Conservation (phyloP, 2,329 filamentous ascomycete species). For the Calonectria pseudoreteaudii region DNA sequence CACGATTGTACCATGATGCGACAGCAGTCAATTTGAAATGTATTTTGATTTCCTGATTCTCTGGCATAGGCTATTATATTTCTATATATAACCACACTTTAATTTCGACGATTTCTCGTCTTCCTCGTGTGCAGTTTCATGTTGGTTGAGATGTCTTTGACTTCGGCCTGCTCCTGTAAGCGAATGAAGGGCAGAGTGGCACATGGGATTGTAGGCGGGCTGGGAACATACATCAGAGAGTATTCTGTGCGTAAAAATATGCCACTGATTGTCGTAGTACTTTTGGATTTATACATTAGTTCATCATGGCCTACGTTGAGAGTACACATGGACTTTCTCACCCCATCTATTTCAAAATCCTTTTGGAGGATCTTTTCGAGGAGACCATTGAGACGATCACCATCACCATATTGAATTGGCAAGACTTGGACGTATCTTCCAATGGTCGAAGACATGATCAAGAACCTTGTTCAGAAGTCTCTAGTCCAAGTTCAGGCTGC, state of each 20-base stretch:
- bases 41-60: not conserved
- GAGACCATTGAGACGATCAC: not conserved
- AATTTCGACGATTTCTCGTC: too few relatives aligned
- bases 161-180: not conserved
- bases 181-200: too few relatives aligned
- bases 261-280: conserved; percentile 6
- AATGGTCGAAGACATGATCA: too few relatives aligned
- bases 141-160: not conserved
- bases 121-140: not conserved
- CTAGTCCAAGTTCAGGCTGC: not conserved
- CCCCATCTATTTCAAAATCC: not conserved
- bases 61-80: not conserved
- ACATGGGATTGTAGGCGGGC: accelerated
- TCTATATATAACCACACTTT: not conserved
- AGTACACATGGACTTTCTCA: not conserved
- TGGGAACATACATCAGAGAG: conserved; percentile 4
- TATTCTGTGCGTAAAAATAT: not conserved
- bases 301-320: accelerated
- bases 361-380: not conserved
- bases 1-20: not conserved
- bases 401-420: not conserved
- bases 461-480: not conserved
- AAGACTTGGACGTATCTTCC: not conserved
- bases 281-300: not conserved
- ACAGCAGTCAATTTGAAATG: not conserved